These are phyloP conservation scores for Melampsora larici-populina DNA, from an alignment of 1,284 basidiomycete species.

Conservation along the genomic window DNA sequence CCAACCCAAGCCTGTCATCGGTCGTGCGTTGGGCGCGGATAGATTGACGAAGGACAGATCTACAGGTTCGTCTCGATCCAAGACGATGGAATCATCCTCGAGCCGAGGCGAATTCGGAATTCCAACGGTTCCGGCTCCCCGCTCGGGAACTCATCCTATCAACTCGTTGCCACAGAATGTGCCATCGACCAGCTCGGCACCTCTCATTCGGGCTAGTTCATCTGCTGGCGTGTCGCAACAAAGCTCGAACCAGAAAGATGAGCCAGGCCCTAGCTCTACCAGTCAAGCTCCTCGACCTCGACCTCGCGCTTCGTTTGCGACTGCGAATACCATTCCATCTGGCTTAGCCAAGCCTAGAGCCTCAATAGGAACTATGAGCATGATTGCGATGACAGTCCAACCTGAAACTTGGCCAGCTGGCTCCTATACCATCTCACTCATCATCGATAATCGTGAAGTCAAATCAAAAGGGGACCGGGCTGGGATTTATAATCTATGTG, in stretches of 20 bases:
- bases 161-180: not conserved
- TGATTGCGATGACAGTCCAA: conserved; percentile 37
- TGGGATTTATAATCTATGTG: conserved; percentile 54
- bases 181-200: not conserved
- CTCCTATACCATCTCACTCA: conserved; percentile 59
- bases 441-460: conserved; percentile 61
- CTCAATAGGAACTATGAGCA: conserved; percentile 12
- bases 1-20: not conserved
- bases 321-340: conserved; percentile 13
- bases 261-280: not conserved
- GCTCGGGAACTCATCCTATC: not conserved
- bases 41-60: conserved; percentile 4
- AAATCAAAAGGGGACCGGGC: conserved; percentile 51
- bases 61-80: not conserved
- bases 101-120: not conserved
- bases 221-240: not conserved
- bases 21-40: conserved; percentile 2
- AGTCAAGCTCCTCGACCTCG: not conserved
- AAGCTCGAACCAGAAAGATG: not conserved
- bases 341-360: conserved; percentile 24
- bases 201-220: not conserved
- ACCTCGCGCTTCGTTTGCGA: conserved; percentile 29
- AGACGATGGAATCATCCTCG: not conserved
- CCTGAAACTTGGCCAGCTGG: conserved; percentile 46
- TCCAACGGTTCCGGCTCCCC: not conserved